Base-by-base conservation (phyloP, 495 filamentous ascomycete species). In the Xylaria curta region DNA sequence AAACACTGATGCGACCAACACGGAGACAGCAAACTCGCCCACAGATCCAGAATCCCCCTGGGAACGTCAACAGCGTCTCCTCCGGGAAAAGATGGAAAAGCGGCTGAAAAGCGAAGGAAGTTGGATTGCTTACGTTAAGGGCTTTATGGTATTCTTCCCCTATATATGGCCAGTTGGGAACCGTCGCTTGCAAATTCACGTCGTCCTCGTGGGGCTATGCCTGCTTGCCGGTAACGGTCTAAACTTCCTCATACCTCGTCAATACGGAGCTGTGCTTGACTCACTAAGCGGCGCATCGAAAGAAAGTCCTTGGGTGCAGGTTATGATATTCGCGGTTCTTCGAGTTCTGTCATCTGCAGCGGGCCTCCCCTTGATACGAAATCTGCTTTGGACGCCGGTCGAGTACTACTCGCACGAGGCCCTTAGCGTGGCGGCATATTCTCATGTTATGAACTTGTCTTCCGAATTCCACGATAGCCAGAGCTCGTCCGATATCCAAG, bases 391-490 rank as follows among this genome's bases (percentile, higher is more conserved):
- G 90, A 79, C 90, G 59, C 89, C 90, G 2, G 80, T 94, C 38
- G 86, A 92, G 74, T 88, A 89, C 75, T 91, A 89, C 76, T 85
- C 89, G 0, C 87, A 89, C 64, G 85, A 85, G 64, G 82, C 84
- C 38, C 82, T 94, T 36, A 89, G 87, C 72, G 87, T 84, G 0
- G 88, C 89, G 0, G 88, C 92, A 4, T 94, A 93, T 76, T 87
- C 89, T 54, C 92, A 95, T 72, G 85, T 95, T 31, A 92, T 95
- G 88, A 87, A 85, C 64, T 85, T 96, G 31, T 94, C 91, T 0
- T 91, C 90, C 71, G 92, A 95, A 74, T 95, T 94, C 71, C 92
- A 96, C 76, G 90, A 90, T 70, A 86, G 86, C 64, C 94, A 94
- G 81, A 88, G 87, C 67, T 90, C 89, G 4, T 92, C 89, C 8